Evolutionary conservation across 805 yeast genomes (phyloP).

Genomic region (Ogataea henricii): DNA sequence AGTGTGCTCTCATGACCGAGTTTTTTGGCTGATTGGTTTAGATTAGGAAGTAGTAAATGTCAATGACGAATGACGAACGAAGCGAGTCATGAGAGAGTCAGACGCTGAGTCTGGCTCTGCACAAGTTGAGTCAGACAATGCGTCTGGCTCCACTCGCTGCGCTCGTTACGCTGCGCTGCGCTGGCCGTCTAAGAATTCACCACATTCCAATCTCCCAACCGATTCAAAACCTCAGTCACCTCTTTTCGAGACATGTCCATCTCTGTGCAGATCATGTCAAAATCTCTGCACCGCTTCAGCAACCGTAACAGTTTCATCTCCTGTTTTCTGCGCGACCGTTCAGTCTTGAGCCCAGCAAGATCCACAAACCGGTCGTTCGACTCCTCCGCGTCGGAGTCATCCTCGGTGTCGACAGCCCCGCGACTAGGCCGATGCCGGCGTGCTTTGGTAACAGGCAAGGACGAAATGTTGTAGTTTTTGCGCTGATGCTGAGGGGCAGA

Average conservation of each 20-base stretch:
- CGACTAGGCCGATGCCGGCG: slow-evolving; percentile 27
- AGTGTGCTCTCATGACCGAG: too few relatives aligned
- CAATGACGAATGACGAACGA: not conserved
- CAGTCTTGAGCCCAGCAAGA: slow-evolving; percentile 21
- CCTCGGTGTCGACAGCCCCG: slow-evolving; percentile 13
- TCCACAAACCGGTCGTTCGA: slow-evolving; percentile 27
- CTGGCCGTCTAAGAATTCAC: slow-evolving; percentile 34
- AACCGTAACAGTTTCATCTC: slow-evolving; percentile 43
- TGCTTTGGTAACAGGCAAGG: slow-evolving; percentile 21
- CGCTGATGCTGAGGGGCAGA: slow-evolving; percentile 3
- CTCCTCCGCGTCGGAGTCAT: slow-evolving; percentile 18
- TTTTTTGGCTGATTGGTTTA: too few relatives aligned
- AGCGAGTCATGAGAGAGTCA: not conserved
- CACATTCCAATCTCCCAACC: slow-evolving; percentile 49
- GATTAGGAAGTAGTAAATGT: too few relatives aligned
- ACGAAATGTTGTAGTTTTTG: slow-evolving; percentile 20
- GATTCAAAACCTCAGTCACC: slow-evolving; percentile 49
- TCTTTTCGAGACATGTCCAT: slow-evolving; percentile 56
- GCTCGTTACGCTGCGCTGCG: not conserved
- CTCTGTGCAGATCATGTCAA: slow-evolving; percentile 73
- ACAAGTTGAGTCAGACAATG: too few relatives aligned
- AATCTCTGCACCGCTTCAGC: slow-evolving; percentile 52
- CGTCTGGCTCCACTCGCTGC: not conserved
- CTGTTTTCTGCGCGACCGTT: slow-evolving; percentile 30
- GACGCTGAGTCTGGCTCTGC: too few relatives aligned